Percentiles rank a stretch among this genome's conserved stretches.
Evolutionary conservation across 257 asterid species (phyloP).

Genomic region (Thymus quinquecostatus): DNA sequence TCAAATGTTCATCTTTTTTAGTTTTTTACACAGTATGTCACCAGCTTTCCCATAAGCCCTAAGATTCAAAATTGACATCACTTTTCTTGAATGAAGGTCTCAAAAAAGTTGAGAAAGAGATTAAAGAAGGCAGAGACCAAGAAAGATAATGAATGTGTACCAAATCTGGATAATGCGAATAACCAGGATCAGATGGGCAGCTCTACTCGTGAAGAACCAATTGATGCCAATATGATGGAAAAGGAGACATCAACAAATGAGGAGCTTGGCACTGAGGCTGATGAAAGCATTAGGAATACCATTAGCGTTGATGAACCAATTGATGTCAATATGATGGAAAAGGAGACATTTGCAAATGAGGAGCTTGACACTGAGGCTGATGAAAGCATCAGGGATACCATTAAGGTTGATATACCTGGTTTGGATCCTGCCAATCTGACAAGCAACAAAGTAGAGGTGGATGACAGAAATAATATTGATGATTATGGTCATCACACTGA

Average conservation of each 20-base stretch:
- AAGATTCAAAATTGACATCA: slow-evolving; percentile 8
- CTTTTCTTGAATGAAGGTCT: slow-evolving; percentile 60
- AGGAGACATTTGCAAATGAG: slow-evolving; percentile 38
- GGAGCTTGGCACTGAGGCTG: slow-evolving; percentile 37
- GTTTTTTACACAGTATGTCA: neutral
- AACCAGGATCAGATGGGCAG: slow-evolving; percentile 44
- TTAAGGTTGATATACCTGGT: slow-evolving; percentile 39
- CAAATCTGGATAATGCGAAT: slow-evolving; percentile 40
- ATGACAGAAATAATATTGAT: slow-evolving; percentile 41
- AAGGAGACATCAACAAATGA: slow-evolving; percentile 39
- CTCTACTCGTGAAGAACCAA: slow-evolving; percentile 47
- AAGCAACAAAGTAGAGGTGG: slow-evolving; percentile 46
- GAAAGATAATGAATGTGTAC: slow-evolving; percentile 49
- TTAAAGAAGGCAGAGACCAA: slow-evolving; percentile 48
- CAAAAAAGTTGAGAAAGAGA: slow-evolving; percentile 77
- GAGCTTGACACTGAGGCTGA: slow-evolving; percentile 38
- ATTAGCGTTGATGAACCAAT: slow-evolving; percentile 46
- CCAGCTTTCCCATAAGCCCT: neutral
- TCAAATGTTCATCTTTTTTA: neutral
- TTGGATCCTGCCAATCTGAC: slow-evolving; percentile 34
- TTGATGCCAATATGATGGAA: slow-evolving; percentile 43
- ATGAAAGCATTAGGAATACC: slow-evolving; percentile 39
- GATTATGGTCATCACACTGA: slow-evolving; percentile 52
- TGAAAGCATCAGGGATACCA: slow-evolving; percentile 38
- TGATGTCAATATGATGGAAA: slow-evolving; percentile 44